Conservation (phyloP, 2,329 filamentous ascomycete species). For the Pseudogymnoascus sp. region DNA sequence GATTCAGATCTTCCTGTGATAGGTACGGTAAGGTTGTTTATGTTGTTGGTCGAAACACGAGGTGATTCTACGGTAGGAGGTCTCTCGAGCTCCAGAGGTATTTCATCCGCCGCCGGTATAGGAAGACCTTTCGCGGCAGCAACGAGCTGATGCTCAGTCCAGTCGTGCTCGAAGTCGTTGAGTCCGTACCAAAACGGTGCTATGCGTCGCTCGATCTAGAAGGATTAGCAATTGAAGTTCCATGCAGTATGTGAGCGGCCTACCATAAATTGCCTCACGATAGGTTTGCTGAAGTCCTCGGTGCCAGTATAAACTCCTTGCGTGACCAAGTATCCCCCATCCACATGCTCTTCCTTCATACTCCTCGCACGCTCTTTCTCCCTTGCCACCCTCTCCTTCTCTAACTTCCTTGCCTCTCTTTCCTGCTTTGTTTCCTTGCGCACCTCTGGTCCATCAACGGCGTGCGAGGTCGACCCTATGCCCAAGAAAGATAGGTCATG, state of each 20-base stretch:
- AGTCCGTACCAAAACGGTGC: slow-evolving; percentile 95
- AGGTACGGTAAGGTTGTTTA: slow-evolving; percentile 70
- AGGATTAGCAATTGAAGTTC: slow-evolving; percentile 13
- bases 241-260: slow-evolving; percentile 18
- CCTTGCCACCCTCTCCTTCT: slow-evolving; percentile 68
- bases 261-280: slow-evolving; percentile 88
- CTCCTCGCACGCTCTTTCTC: slow-evolving; percentile 83
- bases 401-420: slow-evolving; percentile 74
- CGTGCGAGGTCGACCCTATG: slow-evolving; percentile 19
- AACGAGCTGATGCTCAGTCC: slow-evolving; percentile 93
- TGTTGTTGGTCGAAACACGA: slow-evolving; percentile 47
- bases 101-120: slow-evolving; percentile 75
- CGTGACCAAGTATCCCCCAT: slow-evolving; percentile 90
- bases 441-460: slow-evolving; percentile 27
- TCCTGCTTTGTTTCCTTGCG: slow-evolving; percentile 87
- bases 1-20: slow-evolving; percentile 71
- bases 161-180: slow-evolving; percentile 77
- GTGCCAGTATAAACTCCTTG: slow-evolving; percentile 85
- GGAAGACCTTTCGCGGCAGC: slow-evolving; percentile 77
- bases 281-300: slow-evolving; percentile 85
- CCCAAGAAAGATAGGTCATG: slow-evolving; percentile 27
- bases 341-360: slow-evolving; percentile 82
- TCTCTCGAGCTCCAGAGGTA: slow-evolving; percentile 58
- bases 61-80: slow-evolving; percentile 39
- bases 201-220: slow-evolving; percentile 79